Evolutionary conservation across 805 yeast species (phyloP).

Genomic region (Lachancea thermotolerans): DNA sequence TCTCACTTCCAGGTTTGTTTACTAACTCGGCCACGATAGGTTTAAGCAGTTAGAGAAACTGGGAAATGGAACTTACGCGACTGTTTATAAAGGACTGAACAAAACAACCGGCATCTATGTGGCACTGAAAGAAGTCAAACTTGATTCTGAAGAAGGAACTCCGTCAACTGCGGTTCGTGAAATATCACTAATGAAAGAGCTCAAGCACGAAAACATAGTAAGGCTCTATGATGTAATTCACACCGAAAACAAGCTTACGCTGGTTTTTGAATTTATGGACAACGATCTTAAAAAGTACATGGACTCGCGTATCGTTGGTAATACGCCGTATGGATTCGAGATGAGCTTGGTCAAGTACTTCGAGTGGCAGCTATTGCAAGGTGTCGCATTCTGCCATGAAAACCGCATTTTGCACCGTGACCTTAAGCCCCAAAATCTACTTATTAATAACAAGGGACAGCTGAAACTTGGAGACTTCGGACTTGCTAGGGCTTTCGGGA

Average conservation of each 20-base stretch:
- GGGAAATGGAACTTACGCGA: constrained; percentile 84
- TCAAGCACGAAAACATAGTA: constrained; percentile 90
- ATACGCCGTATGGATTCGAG: constrained; percentile 33
- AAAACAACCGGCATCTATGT: constrained; percentile 89
- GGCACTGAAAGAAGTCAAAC: constrained; percentile 88
- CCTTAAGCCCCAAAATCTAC: constrained; percentile 90
- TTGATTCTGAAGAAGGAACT: constrained; percentile 97
- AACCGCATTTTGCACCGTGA: constrained; percentile 94
- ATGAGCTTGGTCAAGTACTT: constrained; percentile 72
- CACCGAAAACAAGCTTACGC: constrained; percentile 86
- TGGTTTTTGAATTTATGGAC: constrained; percentile 91
- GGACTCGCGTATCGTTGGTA: constrained; percentile 52
- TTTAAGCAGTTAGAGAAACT: constrained; percentile 33
- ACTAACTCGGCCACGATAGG: constrained; percentile 17
- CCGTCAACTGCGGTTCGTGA: constrained; percentile 98
- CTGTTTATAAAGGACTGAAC: constrained; percentile 93
- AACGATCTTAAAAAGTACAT: constrained; percentile 92
- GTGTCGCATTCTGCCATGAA: constrained; percentile 88
- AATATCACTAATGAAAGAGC: constrained; percentile 86
- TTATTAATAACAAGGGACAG: constrained; percentile 93
- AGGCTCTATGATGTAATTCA: constrained; percentile 90
- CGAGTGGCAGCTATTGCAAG: constrained; percentile 85
- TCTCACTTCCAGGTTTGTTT: not conserved
- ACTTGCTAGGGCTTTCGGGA: constrained; percentile 94
- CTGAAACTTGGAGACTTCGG: constrained; percentile 91